Evolutionary conservation across 1,284 basidiomycete species (phyloP), one percentile per base, ranked within the genome.

Genomic region (Microbotryum lychnidis-dioicae): DNA sequence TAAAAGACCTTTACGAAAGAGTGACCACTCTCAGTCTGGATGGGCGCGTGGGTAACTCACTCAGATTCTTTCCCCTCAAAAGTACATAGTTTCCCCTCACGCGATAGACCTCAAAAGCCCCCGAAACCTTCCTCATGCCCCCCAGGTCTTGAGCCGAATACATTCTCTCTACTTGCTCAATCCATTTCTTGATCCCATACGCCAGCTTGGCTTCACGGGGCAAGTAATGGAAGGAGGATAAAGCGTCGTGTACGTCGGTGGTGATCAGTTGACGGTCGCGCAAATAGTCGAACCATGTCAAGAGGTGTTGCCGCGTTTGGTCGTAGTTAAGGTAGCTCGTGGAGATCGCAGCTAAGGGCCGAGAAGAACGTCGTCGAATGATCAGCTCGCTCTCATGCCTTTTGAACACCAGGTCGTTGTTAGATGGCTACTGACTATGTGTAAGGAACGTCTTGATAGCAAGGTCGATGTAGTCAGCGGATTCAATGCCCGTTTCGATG

Each of bases 261-360:
- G 25, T 10, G 49, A 63, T 54, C 37, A 68, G 52, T 7, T 6
- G 51, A 56, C 63, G 53, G 10, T 57, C 64, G 12, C 63, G 61
- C 45, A 66, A 50, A 20, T 56, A 68, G 56, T 68, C 66, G 46
- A 63, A 57, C n/a, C 61, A 53, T 7, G 45, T 42, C 44, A 57
- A 29, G 23, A 68, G 37, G 44, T 53, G 49, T n/a, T 42, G 21
- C 5, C 37, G 37, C 9, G 51, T 53, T 2, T 55, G 49, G 8
- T 49, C 29, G 44, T 51, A 54, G 20, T 20, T n/a, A 37, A 57
- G 12, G 27, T 45, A 55, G 21, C 42, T 14, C 10, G 12, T 2
- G 37, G 27, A 47, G 51, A 57, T 54, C 1, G 37, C 37, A 42
- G 37, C 37, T 20, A 9, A 21, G 49, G 25, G 8, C 44, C 44